phyloP scores from a whole-genome alignment of 768 basidiomycete species.

The Obba rivulosa region DNA sequence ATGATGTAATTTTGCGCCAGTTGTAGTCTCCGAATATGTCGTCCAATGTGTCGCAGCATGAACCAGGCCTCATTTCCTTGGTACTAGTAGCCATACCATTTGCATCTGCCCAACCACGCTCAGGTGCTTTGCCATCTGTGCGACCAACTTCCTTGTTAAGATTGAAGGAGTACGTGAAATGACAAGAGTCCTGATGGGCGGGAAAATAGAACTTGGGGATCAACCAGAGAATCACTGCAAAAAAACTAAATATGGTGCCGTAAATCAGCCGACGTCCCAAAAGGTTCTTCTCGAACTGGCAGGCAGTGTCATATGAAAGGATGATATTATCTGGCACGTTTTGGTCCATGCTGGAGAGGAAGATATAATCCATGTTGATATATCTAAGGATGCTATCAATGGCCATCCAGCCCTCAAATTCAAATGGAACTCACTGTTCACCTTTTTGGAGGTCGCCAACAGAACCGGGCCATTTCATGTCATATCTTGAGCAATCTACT shows the following conservation, averaged over 20 bases:
- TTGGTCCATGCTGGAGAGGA: not conserved
- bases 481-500: slow-evolving; percentile 18
- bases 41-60: slow-evolving; percentile 30
- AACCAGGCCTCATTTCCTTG: slow-evolving; percentile 30
- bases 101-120: slow-evolving; percentile 30
- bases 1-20: slow-evolving; percentile 36
- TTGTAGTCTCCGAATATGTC: slow-evolving; percentile 29
- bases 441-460: slow-evolving; percentile 23
- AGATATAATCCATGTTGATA: slow-evolving; percentile 19
- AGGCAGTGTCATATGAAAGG: slow-evolving; percentile 19
- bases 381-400: too few relatives aligned
- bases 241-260: not conserved
- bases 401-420: too few relatives aligned
- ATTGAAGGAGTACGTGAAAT: slow-evolving; percentile 26
- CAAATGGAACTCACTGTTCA: slow-evolving; percentile 21
- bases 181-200: slow-evolving; percentile 27
- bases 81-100: slow-evolving; percentile 28
- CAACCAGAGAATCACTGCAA: slow-evolving; percentile 9
- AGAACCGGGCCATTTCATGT: slow-evolving; percentile 14
- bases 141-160: slow-evolving; percentile 22
- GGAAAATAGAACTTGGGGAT: slow-evolving; percentile 37
- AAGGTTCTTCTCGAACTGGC: slow-evolving; percentile 12
- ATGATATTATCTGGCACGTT: not conserved
- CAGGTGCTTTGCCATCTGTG: slow-evolving; percentile 32
- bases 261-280: not conserved